Base-by-base conservation (phyloP, 1,284 basidiomycete species). In the Apiotrichum gracile region DNA sequence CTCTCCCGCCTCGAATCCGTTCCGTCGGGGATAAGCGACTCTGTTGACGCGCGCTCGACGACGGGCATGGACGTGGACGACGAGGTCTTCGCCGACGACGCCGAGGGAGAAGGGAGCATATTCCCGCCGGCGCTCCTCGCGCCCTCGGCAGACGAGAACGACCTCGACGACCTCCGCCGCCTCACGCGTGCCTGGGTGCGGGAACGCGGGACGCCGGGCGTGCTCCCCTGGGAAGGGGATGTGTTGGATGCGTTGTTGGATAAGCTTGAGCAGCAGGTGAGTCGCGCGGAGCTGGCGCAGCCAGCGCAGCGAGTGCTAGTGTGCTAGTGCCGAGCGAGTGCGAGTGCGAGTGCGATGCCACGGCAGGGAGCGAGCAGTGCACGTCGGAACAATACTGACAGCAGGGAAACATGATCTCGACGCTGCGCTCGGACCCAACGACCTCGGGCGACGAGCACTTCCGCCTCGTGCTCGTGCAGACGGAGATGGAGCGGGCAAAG, bases 401-500 rank as follows among this genome's bases (percentile, higher is more conserved):
- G 2, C 52, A 68, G 69, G 54, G 60, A 60, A 73, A 75, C 53
- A 76, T 79, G 69, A 74, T 78, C 14, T 59, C 65, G 16, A 68
- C 74, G 14, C 76, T 93, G 24, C 80, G 85, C 7, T 82, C 83
- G 25, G 88, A 92, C 69, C 86, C 87, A 0, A 80, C 83, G 34
- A 85, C 87, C 2, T 86, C 84, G 1, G 88, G 92, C 65, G 90
- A 93, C 59, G 91, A 94, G 61, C 90, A 96, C 67, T 86, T 91
- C 61, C 81, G 89, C 58, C 86, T 92, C 39, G 85, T 90, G 77
- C 83, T 94, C 43, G 91, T 90, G 0, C 88, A 92, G 74, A 91
- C 88, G 0, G 91, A 96, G 74, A 83, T 92, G 66, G 91, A 96
- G 72, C 82, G 91, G 39, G 87, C 90, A 64, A 91, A 91, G 74